Evolutionary conservation across 192 early-diverging fungal species (phyloP).

Genomic region (Coemansia pectinata): DNA sequence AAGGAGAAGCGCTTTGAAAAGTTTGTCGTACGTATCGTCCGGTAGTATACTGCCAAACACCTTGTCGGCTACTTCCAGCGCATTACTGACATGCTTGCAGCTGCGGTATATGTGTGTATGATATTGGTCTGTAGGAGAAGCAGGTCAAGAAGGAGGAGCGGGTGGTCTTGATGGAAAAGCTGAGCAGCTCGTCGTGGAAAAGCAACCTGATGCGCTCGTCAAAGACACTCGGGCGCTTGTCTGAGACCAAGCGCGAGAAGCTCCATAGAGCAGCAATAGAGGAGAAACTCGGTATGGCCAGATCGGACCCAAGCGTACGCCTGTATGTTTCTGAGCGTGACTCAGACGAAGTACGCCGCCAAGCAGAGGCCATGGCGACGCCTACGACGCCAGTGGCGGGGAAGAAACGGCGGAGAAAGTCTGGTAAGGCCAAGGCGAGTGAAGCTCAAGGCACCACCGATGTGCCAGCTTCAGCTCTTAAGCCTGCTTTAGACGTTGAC

Average conservation of each 20-base stretch:
- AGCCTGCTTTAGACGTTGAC: neutral
- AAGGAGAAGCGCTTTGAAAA: slow-evolving; percentile 78
- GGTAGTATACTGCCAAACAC: neutral
- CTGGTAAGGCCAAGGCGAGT: slow-evolving; percentile 6
- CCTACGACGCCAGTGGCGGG: neutral
- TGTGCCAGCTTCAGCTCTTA: neutral
- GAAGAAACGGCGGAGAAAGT: slow-evolving; percentile 15
- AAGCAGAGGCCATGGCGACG: slow-evolving; percentile 13
- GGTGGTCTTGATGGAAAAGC: slow-evolving; percentile 63
- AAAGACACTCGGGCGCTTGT: slow-evolving; percentile 63
- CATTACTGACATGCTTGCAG: neutral
- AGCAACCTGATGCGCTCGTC: slow-evolving; percentile 70
- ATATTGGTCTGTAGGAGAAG: slow-evolving; percentile 56
- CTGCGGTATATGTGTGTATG: neutral
- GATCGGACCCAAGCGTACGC: slow-evolving; percentile 60
- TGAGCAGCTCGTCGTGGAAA: slow-evolving; percentile 66
- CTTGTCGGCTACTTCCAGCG: slow-evolving; percentile 22
- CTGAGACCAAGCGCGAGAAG: slow-evolving; percentile 68
- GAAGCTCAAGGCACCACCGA: neutral
- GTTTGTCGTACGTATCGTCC: slow-evolving; percentile 63
- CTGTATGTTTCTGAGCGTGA: slow-evolving; percentile 60
- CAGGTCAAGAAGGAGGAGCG: slow-evolving; percentile 81
- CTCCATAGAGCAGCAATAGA: slow-evolving; percentile 67
- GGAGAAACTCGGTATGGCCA: slow-evolving; percentile 62
- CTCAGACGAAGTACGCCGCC: slow-evolving; percentile 40